Evolutionary conservation across 1,139 yeast genomes (phyloP), one percentile per base, ranked within the genome.

Genomic region (Geotrichum carabidarum): DNA sequence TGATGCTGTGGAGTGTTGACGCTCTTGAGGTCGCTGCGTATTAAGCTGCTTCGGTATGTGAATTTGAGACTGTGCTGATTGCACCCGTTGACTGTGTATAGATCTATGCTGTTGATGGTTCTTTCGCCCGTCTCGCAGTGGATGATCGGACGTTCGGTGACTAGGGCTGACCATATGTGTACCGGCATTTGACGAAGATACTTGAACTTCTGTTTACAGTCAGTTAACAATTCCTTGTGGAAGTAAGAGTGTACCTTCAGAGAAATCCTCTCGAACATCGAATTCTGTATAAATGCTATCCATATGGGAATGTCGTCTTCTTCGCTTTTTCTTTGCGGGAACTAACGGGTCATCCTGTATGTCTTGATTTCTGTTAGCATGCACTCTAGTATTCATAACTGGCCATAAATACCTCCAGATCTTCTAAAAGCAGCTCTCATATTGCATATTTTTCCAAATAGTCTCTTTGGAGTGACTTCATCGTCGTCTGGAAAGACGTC

Each of bases 401-500:
- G 12, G 9, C 17, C 41, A 30, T n/a, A n/a, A n/a, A 11, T 31
- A 37, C 53, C 35, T 18, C 47, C 53, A 2, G 54, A 47, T 36
- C 55, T 22, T 37, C 54, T 42, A 42, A 42, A 55, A 9, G 58
- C 58, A 6, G 58, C 58, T 22, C 55, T 17, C 58, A 55, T 55
- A 44, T 55, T 55, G 48, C 58, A 55, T n/a, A 55, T 55, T 30
- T 55, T 55, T 2, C 58, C 58, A 43, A 55, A 55, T 1, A 55
- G 38, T 8, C 58, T 38, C 31, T 49, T 55, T 12, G 58, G 58
- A 11, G 58, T 55, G 40, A 55, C 54, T 40, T 55, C 58, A 8
- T 51, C 55, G 31, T 55, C 58, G 40, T 52, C 36, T 5, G 55
- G 55, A 18, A 55, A 55, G 4, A 55, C 54, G 15, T 55, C 52